A percentile compares a stretch with the other conserved stretches of the same genome.
phyloP scores from a whole-genome alignment of 2,329 filamentous ascomycete genomes.

The Sphaerostilbella broomeana region DNA sequence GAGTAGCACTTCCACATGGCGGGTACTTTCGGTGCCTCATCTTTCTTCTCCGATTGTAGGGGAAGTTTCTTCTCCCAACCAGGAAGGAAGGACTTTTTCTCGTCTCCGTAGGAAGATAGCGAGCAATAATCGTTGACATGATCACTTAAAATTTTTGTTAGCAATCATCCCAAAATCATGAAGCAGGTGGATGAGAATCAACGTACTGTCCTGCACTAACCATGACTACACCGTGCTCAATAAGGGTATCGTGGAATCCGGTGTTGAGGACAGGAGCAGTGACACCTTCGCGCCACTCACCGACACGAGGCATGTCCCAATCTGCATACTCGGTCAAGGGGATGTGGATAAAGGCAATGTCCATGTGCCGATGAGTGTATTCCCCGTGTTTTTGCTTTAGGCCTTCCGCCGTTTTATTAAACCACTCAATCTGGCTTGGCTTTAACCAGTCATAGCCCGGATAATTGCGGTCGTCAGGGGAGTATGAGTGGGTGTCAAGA shows the following conservation, averaged over 20 bases:
- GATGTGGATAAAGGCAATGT: slow-evolving; percentile 96
- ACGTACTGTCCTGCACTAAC: slow-evolving; percentile 87
- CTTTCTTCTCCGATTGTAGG: slow-evolving; percentile 28
- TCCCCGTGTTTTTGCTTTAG: slow-evolving; percentile 72
- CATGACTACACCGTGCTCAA: slow-evolving; percentile 77
- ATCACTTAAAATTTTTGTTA: slow-evolving; percentile 48
- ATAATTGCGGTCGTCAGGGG: slow-evolving; percentile 79
- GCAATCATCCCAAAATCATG: not conserved
- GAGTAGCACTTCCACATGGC: slow-evolving; percentile 98
- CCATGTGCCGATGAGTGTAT: slow-evolving; percentile 89
- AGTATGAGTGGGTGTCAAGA: slow-evolving; percentile 87
- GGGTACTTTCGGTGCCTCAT: slow-evolving; percentile 37
- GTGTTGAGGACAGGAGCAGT: slow-evolving; percentile 88
- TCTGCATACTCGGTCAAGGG: slow-evolving; percentile 83
- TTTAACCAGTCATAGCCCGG: slow-evolving; percentile 98
- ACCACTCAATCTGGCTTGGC: slow-evolving; percentile 90
- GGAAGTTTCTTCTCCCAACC: slow-evolving; percentile 15
- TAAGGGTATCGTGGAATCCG: slow-evolving; percentile 83
- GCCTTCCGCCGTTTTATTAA: slow-evolving; percentile 66
- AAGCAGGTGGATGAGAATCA: not conserved
- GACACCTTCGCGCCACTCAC: slow-evolving; percentile 72
- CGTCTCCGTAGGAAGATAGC: slow-evolving; percentile 44
- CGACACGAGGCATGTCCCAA: slow-evolving; percentile 50
- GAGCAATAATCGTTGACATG: slow-evolving; percentile 97
- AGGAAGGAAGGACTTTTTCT: slow-evolving; percentile 12